Base-by-base conservation (phyloP, 2,329 filamentous ascomycete genomes). In the Fusarium pseudocircinatum region DNA sequence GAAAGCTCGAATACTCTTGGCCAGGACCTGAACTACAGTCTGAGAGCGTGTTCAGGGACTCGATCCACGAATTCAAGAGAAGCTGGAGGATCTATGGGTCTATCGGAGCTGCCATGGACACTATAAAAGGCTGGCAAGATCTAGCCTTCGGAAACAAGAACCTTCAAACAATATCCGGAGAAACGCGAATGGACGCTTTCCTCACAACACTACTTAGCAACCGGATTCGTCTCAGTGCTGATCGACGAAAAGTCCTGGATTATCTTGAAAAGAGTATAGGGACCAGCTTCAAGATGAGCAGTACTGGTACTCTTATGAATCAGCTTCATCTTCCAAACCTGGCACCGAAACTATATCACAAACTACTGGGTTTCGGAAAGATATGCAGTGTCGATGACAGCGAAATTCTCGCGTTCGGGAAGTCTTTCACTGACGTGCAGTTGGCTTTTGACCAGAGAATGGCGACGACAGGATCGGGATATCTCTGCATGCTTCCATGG, bases 181-280 rank as follows among this genome's bases (percentile, higher is more conserved):
- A 47, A 16, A n/a, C 14, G 1, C 26, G 9, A 30, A 47, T 30
- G 44, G 44, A 30, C 4, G 44, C 20, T n/a, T 47, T 47, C 20
- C 44, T 47, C 14, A 47, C 44, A 5, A n/a, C 44, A 0, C 1
- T 47, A 0, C 5, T 30, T 7, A 47, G 44, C 9, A 9, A 47
- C 2, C 10, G 44, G 20, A 47, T 47, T 4, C 44, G 44, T 16
- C 26, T 47, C 14, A 30, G 7, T 16, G 44, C 44, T 30, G 26
- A 47, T 47, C 6, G 26, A 16, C 26, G 44, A 1, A n/a, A 30
- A 16, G 44, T 47, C 26, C 3, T 47, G 10, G 10, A 47, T 2
- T 30, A 47, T n/a, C 20, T 47, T 0, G 0, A n/a, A 6, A 6
- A 8, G 1, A 47, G 44, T 1, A 30, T 30, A 0, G 10, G 14